phyloP scores from a whole-genome alignment of 306 rosid species.

The Gynostemma pentaphyllum region DNA sequence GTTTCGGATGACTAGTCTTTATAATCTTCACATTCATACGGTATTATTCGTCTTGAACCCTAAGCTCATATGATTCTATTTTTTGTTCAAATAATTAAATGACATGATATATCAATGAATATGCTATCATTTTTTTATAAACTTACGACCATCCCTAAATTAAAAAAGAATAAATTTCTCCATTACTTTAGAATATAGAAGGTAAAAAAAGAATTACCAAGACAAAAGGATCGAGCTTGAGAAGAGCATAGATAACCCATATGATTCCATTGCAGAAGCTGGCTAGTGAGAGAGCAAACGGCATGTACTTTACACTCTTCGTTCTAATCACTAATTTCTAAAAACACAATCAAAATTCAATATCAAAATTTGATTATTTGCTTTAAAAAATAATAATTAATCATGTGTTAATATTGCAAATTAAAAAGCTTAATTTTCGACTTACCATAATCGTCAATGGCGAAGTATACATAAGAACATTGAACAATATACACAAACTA shows the following conservation, averaged over 20 bases:
- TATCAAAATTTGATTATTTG: background rate
- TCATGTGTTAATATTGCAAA: no score
- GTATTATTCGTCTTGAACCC: no score
- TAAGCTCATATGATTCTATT: no score
- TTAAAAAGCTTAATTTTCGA: background rate
- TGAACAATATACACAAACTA: conserved; percentile 42
- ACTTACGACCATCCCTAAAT: no score
- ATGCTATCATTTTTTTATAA: no score
- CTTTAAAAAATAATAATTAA: no score
- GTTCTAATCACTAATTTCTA: conserved; percentile 53
- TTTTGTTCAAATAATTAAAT: no score
- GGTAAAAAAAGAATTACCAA: conserved; percentile 21
- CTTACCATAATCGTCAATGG: conserved; percentile 86
- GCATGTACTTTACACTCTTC: conserved; percentile 89
- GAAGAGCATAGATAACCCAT: conserved; percentile 50
- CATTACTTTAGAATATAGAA: no score
- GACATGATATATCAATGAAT: no score
- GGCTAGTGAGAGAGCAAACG: conserved; percentile 54
- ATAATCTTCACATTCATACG: no score
- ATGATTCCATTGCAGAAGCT: conserved; percentile 41
- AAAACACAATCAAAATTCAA: background rate
- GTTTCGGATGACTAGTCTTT: no score
- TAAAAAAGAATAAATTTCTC: no score
- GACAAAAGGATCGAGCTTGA: conserved; percentile 46
- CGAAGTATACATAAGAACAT: conserved; percentile 56